Percentiles rank a stretch among this genome's conserved stretches.
Conservation (phyloP, 345 rosid genomes). For the Salix koriyanagi region DNA sequence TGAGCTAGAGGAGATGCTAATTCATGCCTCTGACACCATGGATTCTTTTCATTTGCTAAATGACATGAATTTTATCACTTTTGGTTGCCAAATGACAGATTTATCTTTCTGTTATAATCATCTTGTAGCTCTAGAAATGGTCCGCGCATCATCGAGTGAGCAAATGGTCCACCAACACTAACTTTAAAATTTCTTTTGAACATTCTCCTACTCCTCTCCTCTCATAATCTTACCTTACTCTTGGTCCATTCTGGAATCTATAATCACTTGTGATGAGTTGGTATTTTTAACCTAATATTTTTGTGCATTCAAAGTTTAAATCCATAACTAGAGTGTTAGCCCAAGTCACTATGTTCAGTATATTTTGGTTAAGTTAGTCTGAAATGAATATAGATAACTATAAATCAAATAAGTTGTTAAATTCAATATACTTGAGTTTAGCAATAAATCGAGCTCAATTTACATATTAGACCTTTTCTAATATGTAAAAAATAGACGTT, state of each 20-base stretch:
- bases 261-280: not conserved
- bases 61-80: not conserved
- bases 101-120: not conserved
- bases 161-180: slow-evolving; percentile 27
- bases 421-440: not conserved
- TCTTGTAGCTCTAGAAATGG: not conserved
- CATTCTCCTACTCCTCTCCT: not conserved
- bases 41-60: too few relatives aligned
- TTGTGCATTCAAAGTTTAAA: too few relatives aligned
- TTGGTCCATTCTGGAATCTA: not conserved
- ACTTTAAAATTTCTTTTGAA: too few relatives aligned
- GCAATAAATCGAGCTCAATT: not conserved
- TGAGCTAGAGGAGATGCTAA: not conserved
- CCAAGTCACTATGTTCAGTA: not conserved
- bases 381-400: too few relatives aligned
- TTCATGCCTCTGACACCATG: not conserved
- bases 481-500: too few relatives aligned
- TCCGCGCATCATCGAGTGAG: slow-evolving; percentile 24
- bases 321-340: too few relatives aligned
- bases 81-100: not conserved
- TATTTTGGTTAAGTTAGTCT: too few relatives aligned
- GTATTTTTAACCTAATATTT: too few relatives aligned
- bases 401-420: not conserved
- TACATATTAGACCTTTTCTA: too few relatives aligned
- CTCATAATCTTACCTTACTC: not conserved